Evolutionary conservation across 2,329 filamentous ascomycete genomes (phyloP).

Genomic region (Diplodia mutila): DNA sequence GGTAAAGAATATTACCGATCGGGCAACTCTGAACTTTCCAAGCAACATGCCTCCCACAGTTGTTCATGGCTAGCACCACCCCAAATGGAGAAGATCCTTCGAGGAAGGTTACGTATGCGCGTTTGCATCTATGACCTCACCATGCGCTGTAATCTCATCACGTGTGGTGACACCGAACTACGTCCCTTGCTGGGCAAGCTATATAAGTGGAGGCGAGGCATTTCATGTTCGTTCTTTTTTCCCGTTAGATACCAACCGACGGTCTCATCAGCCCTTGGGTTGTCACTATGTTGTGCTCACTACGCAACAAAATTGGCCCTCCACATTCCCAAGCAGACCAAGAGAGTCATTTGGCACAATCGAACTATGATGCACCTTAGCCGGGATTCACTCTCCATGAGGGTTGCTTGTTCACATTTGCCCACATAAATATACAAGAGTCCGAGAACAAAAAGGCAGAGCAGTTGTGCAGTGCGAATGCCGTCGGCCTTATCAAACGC

Average conservation of each 20-base stretch:
- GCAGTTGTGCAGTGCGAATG: no score
- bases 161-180: background rate
- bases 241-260: constrained; percentile 10
- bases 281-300: constrained; percentile 8
- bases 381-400: background rate
- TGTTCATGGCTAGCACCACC: background rate
- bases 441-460: no score
- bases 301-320: constrained; percentile 21
- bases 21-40: background rate
- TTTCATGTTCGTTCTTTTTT: background rate
- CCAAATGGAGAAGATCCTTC: background rate
- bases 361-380: background rate
- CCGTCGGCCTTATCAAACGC: no score
- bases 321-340: constrained; percentile 27
- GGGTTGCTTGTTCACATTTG: background rate
- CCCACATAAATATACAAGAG: constrained; percentile 2
- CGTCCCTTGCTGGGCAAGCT: background rate
- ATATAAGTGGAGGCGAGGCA: background rate
- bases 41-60: background rate
- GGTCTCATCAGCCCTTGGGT: constrained; percentile 26
- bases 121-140: constrained; percentile 15
- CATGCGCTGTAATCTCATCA: background rate
- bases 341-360: constrained; percentile 1
- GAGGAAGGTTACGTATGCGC: background rate
- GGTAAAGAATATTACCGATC: no score